Base-by-base conservation (phyloP, 179 eudicot species). In the Silene noctiflora region DNA sequence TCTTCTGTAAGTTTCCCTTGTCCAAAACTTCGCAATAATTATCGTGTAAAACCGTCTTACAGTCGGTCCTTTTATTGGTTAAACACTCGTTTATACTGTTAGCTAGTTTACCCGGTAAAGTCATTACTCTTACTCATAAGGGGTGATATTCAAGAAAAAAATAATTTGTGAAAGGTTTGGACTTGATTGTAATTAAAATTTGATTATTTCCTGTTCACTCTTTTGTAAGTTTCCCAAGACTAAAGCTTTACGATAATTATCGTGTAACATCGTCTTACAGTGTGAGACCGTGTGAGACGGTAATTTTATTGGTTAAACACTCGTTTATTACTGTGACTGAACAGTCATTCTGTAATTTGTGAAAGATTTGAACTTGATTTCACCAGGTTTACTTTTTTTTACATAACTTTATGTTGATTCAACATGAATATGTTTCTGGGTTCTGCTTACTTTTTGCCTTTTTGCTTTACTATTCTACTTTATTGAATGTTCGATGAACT, bases 401-500 rank as follows among this genome's bases (percentile, higher is more conserved):
- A n/a, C n/a, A 11, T 25, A 33, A 62, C 46, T 76, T 76, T 72
- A 16, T n/a, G 53, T 14, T 33, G 33, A 33, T 53, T 69, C 6
- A 33, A 46, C 10, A 55, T 13, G 74, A 51, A 25, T 69, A 25
- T 74, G 68, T 29, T 59, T 21, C 7, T 70, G 73, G 78, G 63
- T 74, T 67, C 72, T 81, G 63, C 63, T 71, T 63, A 72, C 76
- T 44, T 44, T 81, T 21, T 48, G 59, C 78, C 76, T 11, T 44
- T 81, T 21, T 48, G 59, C 84, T 81, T 77, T 75, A 69, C 1
- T 24, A 19, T 22, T 13, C 21, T 71, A 42, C 73, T 78, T 75
- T 78, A 75, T 78, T 74, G 79, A 78, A 79, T 82, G 84, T 71
- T 66, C 70, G 78, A 58, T 55, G 19, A 8, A 0, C 24, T 51